These are phyloP conservation scores for Trichoderma sp. DNA, from an alignment of 2,329 filamentous ascomycete species.

Conservation along the genomic window DNA sequence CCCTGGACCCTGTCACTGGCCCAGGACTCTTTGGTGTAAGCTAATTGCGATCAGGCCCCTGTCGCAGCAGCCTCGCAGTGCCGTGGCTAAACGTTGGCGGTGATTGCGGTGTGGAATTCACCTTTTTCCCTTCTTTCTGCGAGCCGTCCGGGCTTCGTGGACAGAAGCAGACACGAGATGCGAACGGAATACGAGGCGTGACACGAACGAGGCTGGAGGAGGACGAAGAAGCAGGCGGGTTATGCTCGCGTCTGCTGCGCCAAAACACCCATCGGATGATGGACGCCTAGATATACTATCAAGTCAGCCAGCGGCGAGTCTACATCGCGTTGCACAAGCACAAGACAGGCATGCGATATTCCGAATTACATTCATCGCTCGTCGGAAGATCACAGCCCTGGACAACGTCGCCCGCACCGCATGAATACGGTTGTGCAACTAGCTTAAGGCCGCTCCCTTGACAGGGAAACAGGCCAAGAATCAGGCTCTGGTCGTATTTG, in stretches of 20 bases:
- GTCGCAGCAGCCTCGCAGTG: constrained; percentile 16
- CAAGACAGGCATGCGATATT: not conserved
- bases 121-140: not conserved
- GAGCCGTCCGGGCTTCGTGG: not conserved
- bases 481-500: constrained; percentile 9
- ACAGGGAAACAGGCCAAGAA: constrained; percentile 6
- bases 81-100: constrained; percentile 22
- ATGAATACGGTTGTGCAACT: not conserved
- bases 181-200: constrained; percentile 15
- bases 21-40: constrained; percentile 22
- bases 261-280: not conserved
- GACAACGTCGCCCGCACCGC: not conserved
- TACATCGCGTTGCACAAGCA: not conserved
- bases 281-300: not conserved
- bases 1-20: constrained; percentile 18
- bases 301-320: not conserved
- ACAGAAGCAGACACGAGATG: constrained; percentile 10
- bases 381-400: not conserved
- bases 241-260: not conserved
- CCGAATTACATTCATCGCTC: not conserved
- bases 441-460: constrained; percentile 17
- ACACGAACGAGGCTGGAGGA: not conserved
- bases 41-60: constrained; percentile 26
- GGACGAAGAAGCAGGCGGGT: not conserved
- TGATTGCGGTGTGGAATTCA: constrained; percentile 25